Evolutionary conservation across 2,329 filamentous ascomycete species (phyloP), one percentile per base, ranked within the genome.

Genomic region (Dothidotthia symphoricarpi): DNA sequence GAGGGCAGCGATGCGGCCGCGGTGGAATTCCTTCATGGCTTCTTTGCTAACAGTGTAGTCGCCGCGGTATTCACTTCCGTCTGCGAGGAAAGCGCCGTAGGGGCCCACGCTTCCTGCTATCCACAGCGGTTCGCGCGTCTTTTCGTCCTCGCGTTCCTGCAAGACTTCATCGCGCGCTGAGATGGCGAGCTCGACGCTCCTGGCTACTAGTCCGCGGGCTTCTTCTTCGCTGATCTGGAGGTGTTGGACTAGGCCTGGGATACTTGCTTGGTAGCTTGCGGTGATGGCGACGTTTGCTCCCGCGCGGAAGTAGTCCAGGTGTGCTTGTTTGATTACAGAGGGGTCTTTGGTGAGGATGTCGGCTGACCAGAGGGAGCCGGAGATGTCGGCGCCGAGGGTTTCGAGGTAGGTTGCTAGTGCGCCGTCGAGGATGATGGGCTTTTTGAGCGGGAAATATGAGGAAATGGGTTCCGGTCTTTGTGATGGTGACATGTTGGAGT

Each of bases 361-460:
- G 15, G 69, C 72, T 15, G 71, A 74, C 72, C 72, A 75, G 8
- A 74, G 56, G 4, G 68, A 48, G 39, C 65, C 59, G 39, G 64
- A 67, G 26, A 75, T 63, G 40, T 74, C 63, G 39, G 59, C 65
- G 27, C 70, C 70, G 12, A 69, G 63, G 4, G 56, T 56, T 47
- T 74, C 72, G 12, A 75, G 62, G 39, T 73, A 69, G 3, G 72
- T 75, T 16, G 72, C 72, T 5, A 75, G 59, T 4, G 68, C 72
- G 22, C 72, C 72, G 40, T 75, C 72, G 27, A 75, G 52, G 31
- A 73, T 51, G 24, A 73, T 43, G 11, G 60, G 60, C 19, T 5
- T 22, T 9, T 22, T 5, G 19, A 22, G 19, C 19, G 19, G 19
- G 19, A 22, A 22, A 9, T 22, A 9, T 9, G 19, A 22, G 19